These are phyloP conservation scores for Kwoniella sp. DNA, from an alignment of 768 basidiomycete species.

Conservation along the genomic window DNA sequence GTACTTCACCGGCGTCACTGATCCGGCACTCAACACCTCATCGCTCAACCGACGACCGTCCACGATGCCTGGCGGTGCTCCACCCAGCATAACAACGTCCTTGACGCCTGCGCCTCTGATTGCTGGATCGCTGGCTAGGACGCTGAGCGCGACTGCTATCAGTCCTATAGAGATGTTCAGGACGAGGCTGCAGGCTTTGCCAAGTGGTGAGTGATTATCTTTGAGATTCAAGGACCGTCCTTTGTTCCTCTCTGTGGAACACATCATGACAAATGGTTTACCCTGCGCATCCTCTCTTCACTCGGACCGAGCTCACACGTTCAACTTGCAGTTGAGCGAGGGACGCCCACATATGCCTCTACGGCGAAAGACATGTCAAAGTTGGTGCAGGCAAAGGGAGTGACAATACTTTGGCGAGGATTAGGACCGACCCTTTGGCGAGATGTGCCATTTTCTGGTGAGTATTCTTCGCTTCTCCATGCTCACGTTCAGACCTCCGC, in stretches of 20 bases:
- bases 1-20: conserved; percentile 33
- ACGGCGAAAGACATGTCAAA: conserved; percentile 60
- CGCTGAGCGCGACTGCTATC: conserved; percentile 67
- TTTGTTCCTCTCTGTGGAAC: neutral
- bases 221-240: neutral
- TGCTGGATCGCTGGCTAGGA: conserved; percentile 81
- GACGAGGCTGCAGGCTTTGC: conserved; percentile 52
- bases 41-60: conserved; percentile 29
- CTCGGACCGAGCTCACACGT: neutral
- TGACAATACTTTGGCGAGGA: conserved; percentile 81
- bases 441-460: conserved; percentile 94
- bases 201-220: conserved; percentile 31
- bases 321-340: conserved; percentile 27
- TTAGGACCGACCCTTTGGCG: conserved; percentile 91
- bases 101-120: conserved; percentile 67
- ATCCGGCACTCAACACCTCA: conserved; percentile 35
- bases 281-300: too few species aligned
- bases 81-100: conserved; percentile 40
- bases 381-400: conserved; percentile 68
- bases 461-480: conserved; percentile 8
- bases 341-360: conserved; percentile 50
- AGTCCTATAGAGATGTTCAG: conserved; percentile 56
- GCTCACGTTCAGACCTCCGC: neutral
- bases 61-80: neutral
- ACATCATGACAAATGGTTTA: neutral